Conservation (phyloP, 768 basidiomycete genomes). For the Glaciozyma martinii region DNA sequence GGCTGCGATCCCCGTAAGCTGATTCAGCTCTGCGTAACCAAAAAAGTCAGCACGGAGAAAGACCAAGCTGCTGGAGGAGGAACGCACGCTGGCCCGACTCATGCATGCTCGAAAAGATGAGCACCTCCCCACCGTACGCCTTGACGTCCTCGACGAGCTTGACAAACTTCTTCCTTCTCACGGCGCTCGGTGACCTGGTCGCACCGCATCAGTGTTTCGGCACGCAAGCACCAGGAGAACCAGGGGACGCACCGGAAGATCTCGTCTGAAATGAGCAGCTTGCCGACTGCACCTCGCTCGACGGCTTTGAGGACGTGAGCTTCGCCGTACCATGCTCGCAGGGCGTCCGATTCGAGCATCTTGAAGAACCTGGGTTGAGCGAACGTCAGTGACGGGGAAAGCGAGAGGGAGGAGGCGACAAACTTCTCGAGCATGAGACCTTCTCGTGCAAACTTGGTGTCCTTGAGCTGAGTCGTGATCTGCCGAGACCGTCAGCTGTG, state of each 20-base stretch:
- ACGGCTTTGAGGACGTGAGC: constrained; percentile 86
- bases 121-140: constrained; percentile 78
- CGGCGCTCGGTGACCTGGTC: constrained; percentile 67
- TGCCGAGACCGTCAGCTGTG: constrained; percentile 36
- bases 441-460: constrained; percentile 93
- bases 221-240: background rate
- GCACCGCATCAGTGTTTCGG: background rate
- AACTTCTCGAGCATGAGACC: constrained; percentile 84
- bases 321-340: constrained; percentile 97
- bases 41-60: constrained; percentile 11
- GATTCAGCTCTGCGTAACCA: constrained; percentile 68
- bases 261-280: constrained; percentile 86
- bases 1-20: constrained; percentile 87
- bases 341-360: constrained; percentile 87
- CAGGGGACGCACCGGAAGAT: constrained; percentile 62
- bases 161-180: constrained; percentile 72
- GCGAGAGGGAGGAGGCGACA: constrained; percentile 7
- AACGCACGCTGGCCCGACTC: constrained; percentile 91
- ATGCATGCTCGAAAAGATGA: constrained; percentile 99
- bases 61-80: background rate
- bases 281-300: constrained; percentile 86
- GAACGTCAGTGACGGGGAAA: background rate
- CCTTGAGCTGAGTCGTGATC: constrained; percentile 69
- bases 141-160: constrained; percentile 78
- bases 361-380: constrained; percentile 72